phyloP scores from a whole-genome alignment of 2,329 filamentous ascomycete species.

The Calonectria fujianensis region DNA sequence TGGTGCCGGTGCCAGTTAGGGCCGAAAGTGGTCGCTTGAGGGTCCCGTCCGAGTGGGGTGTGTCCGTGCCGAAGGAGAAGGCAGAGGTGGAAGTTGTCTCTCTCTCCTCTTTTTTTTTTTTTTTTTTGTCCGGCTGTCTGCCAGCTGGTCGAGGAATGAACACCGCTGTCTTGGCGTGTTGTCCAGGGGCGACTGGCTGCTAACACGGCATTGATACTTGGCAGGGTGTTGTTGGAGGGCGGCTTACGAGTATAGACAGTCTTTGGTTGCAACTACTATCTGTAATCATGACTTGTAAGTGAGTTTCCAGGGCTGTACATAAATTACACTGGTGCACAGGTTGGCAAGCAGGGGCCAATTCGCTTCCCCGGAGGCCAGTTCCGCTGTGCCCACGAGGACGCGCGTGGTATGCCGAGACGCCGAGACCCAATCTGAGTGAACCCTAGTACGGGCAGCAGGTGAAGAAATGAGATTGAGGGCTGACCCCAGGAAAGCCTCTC shows the following conservation, averaged over 20 bases:
- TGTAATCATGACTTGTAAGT: constrained; percentile 30
- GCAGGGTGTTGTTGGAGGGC: constrained; percentile 12
- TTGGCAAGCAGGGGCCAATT: constrained; percentile 32
- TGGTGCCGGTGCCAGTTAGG: constrained; percentile 24
- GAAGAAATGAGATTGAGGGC: constrained; percentile 49
- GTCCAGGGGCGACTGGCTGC: background rate
- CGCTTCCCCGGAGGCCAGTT: constrained; percentile 45
- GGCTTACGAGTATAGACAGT: background rate
- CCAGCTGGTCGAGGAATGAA: constrained; percentile 26
- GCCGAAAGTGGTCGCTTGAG: constrained; percentile 21
- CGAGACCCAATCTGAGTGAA: constrained; percentile 47
- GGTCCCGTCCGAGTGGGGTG: constrained; percentile 30
- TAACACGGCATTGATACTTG: constrained; percentile 14
- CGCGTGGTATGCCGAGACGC: constrained; percentile 50
- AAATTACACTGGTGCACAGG: constrained; percentile 31
- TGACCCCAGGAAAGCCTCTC: constrained; percentile 46
- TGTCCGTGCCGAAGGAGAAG: constrained; percentile 11
- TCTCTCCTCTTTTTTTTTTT: background rate
- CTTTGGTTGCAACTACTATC: constrained; percentile 2
- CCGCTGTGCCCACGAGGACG: constrained; percentile 40
- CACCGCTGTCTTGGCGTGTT: constrained; percentile 26
- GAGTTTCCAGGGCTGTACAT: constrained; percentile 28
- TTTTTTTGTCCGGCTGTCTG: background rate
- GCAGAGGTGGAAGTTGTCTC: constrained; percentile 21
- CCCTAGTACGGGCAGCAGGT: constrained; percentile 24